Evolutionary conservation across 176 grass and related monocot species (phyloP).

Genomic region (Aegilops longissima): DNA sequence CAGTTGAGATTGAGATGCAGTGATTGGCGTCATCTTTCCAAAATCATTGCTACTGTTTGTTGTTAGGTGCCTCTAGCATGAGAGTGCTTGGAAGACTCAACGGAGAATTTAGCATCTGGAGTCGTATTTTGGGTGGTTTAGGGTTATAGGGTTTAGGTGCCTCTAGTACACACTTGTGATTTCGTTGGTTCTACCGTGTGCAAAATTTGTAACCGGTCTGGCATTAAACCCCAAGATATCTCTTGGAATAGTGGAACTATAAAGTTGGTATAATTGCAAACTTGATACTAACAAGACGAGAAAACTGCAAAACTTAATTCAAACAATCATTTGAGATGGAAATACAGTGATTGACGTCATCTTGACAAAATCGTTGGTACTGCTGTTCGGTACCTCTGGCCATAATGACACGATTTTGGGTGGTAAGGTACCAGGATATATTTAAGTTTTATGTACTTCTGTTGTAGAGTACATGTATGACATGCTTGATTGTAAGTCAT

Average conservation of each 20-base stretch:
- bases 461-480: background rate
- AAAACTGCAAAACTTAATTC: background rate
- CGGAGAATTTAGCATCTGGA: background rate
- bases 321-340: background rate
- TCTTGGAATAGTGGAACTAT: background rate
- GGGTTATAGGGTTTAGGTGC: conserved; percentile 28
- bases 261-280: background rate
- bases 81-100: background rate
- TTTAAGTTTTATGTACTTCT: background rate
- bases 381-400: background rate
- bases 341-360: background rate
- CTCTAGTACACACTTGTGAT: background rate
- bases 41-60: no score
- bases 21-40: no score
- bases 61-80: no score
- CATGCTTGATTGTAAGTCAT: background rate
- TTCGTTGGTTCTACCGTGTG: background rate
- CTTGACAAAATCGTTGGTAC: background rate
- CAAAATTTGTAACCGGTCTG: background rate
- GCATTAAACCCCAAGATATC: background rate
- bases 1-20: no score
- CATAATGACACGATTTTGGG: background rate
- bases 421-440: background rate
- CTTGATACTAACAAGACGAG: background rate
- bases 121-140: background rate